Conservation (phyloP, 2,329 filamentous ascomycete genomes). For the Sclerotinia borealis region DNA sequence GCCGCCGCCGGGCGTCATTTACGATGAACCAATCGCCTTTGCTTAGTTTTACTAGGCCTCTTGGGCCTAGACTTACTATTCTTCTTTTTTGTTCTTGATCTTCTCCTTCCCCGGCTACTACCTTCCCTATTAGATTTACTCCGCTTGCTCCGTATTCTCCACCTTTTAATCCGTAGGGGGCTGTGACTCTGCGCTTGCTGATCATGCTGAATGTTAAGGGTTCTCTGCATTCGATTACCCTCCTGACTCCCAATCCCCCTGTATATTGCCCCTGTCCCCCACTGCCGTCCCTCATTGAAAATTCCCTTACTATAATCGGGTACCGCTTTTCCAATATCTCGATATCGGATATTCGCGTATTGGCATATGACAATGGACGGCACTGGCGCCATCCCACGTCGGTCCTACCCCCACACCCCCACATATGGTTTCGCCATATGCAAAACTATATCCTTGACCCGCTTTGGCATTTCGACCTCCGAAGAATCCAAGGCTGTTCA, state of each 20-base stretch:
- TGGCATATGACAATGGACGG: conserved; percentile 69
- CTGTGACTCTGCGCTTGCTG: conserved; percentile 67
- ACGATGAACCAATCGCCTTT: conserved; percentile 23
- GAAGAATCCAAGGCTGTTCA: conserved; percentile 78
- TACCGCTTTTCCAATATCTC: conserved; percentile 76
- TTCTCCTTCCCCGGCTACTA: conserved; percentile 30
- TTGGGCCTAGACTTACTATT: conserved; percentile 22
- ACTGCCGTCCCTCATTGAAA: conserved; percentile 56
- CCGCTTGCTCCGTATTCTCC: conserved; percentile 72
- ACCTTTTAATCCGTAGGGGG: conserved; percentile 75
- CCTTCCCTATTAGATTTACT: conserved; percentile 69
- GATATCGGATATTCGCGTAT: conserved; percentile 75
- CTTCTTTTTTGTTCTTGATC: conserved; percentile 14
- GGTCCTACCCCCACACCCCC: conserved; percentile 65
- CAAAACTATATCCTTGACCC: conserved; percentile 62
- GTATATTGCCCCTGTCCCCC: conserved; percentile 59
- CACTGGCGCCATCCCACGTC: conserved; percentile 58
- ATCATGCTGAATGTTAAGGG: conserved; percentile 71
- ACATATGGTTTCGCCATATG: conserved; percentile 79
- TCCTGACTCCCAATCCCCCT: conserved; percentile 70
- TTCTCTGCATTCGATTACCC: conserved; percentile 70
- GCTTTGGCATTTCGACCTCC: conserved; percentile 53
- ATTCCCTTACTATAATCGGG: conserved; percentile 66
- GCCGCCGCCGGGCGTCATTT: conserved; percentile 23
- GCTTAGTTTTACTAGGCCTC: conserved; percentile 19